Evolutionary conservation across 768 basidiomycete species (phyloP).

Genomic region (Termitomyces sp.): DNA sequence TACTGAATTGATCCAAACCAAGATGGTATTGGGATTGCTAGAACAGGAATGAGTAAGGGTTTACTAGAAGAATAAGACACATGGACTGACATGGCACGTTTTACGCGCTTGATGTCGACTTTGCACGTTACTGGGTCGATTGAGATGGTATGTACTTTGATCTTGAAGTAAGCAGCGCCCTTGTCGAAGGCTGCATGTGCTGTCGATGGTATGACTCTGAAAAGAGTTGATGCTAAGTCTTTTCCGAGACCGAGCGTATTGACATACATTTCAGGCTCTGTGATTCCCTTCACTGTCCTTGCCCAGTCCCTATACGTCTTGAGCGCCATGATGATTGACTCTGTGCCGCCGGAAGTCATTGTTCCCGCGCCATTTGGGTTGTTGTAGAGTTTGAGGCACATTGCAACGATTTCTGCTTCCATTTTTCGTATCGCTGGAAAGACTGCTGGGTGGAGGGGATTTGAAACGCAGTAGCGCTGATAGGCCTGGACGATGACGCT

Average conservation of each 20-base stretch:
- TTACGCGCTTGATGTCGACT: slow-evolving; percentile 71
- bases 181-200: slow-evolving; percentile 97
- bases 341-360: slow-evolving; percentile 94
- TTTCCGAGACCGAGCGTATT: not conserved
- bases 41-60: not conserved
- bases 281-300: slow-evolving; percentile 76
- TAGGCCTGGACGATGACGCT: slow-evolving; percentile 78
- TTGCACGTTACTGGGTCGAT: slow-evolving; percentile 73
- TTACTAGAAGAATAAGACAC: not conserved
- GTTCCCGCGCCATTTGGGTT: slow-evolving; percentile 83
- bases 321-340: slow-evolving; percentile 92
- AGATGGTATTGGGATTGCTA: slow-evolving; percentile 85
- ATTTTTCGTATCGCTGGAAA: slow-evolving; percentile 94
- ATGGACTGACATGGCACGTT: slow-evolving; percentile 76
- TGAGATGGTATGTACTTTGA: slow-evolving; percentile 87
- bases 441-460: slow-evolving; percentile 89
- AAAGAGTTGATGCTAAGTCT: not conserved
- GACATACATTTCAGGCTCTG: slow-evolving; percentile 85
- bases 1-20: slow-evolving; percentile 40
- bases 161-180: slow-evolving; percentile 78
- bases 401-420: slow-evolving; percentile 92
- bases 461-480: slow-evolving; percentile 76
- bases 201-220: slow-evolving; percentile 75
- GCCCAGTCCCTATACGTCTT: slow-evolving; percentile 97
- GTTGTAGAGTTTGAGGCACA: slow-evolving; percentile 83